Evolutionary conservation across 352 stramenopile species (phyloP), one percentile per base, ranked within the genome.

Genomic region (Phytophthora agathidicida): DNA sequence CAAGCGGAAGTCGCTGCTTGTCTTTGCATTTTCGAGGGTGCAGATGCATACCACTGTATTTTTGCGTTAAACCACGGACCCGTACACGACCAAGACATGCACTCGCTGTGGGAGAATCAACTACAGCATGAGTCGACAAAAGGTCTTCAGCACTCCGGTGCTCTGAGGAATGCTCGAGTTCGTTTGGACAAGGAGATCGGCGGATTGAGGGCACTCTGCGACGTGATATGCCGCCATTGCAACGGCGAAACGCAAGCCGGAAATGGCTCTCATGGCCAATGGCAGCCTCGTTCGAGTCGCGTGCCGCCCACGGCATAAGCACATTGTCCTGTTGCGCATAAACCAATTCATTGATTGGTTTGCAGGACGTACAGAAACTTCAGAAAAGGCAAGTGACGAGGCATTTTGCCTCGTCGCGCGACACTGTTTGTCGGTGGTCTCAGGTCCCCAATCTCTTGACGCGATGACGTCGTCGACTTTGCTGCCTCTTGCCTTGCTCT

Each of bases 251-350:
- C 56, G 47, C 56, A 59, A 60, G 14, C n/a, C n/a, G 6, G 43
- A 32, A n/a, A n/a, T n/a, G n/a, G n/a, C n/a, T n/a, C n/a, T n/a
- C n/a, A n/a, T 1, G 20, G 6, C 60, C 51, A 68, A 68, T 68
- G 19, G n/a, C 28, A 43, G 11, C 9, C 16, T 8, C 3, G 14
- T 13, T 27, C 22, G 23, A 4, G 11, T 2, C 17, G 39, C 26
- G 38, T 70, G 61, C 61, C 54, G 61, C 39, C 61, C 33, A 7
- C 20, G 36, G 54, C 61, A 70, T 70, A 65, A 70, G 4, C 54
- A 4, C 4, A 7, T 3, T 10, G 36, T 16, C 28, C 7, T 5
- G 3, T n/a, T 33, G 33, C 60, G 61, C 61, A 70, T 70, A 60
- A 70, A 3, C 58, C 9, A 17, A 13, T 36, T 7, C 24, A 24